Base-by-base conservation (phyloP, 2,329 filamentous ascomycete species). In the Dendrostoma leiphaemia region DNA sequence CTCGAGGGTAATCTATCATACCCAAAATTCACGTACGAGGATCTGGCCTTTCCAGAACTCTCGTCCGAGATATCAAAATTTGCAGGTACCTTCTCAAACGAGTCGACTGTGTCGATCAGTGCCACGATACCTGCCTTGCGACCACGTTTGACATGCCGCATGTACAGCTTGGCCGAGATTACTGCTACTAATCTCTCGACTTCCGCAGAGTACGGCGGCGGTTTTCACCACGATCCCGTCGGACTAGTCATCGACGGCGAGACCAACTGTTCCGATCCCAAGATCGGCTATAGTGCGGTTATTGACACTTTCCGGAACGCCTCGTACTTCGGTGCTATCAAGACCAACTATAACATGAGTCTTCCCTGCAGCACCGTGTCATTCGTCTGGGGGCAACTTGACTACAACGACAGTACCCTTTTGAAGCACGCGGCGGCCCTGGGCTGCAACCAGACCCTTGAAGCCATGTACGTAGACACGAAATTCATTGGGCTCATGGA, bases 311-410 rank as follows among this genome's bases (percentile, higher is more conserved):
- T n/a, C n/a, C n/a, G n/a, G n/a, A n/a, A n/a, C n/a, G n/a, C n/a
- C n/a, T 15, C 17, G 6, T 12, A n/a, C 6, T 37, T 37, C 29
- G 34, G 34, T 17, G 15, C 6, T 17, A 5, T 6, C 34, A n/a
- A 37, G 6, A n/a, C 13, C 34, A 37, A 41, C 59, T 56, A 26
- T 46, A 28, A 23, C n/a, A n/a, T n/a, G n/a, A n/a, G n/a, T n/a
- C n/a, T n/a, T n/a, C n/a, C n/a, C 61, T 28, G 13, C 61, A 60
- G 6, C 66, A 62, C 67, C 50, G 68, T 66, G 63, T 26, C 70
- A 17, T 74, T 68, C 46, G 61, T 68, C 38, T 74, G 71, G 69
- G 70, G 70, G 26, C 61, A 63, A 34, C 56, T 71, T 1, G 37
- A 45, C 4, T 50, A 63, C 29, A 48, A 64, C 3, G 17, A 37